These are phyloP conservation scores for Eucalyptus sp. DNA, from an alignment of 345 rosid genomes.

Conservation along the genomic window DNA sequence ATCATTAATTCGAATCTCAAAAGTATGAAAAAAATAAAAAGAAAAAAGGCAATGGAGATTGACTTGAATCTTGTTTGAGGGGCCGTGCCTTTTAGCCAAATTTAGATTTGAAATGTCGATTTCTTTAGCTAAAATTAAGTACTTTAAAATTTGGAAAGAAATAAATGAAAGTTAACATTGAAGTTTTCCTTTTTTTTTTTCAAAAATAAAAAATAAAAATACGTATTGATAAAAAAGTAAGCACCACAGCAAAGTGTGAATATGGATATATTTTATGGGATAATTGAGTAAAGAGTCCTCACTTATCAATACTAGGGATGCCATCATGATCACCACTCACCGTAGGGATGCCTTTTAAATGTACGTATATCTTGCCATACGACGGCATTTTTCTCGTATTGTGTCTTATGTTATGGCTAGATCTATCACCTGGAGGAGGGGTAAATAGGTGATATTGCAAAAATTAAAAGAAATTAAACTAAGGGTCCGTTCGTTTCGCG, in stretches of 20 bases:
- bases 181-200: too few relatives aligned
- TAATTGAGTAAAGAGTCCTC: too few relatives aligned
- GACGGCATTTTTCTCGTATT: fast-evolving
- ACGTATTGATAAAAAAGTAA: background rate
- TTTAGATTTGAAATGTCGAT: background rate
- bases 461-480: too few relatives aligned
- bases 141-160: background rate
- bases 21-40: too few relatives aligned
- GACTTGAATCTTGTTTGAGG: background rate
- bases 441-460: fast-evolving
- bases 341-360: too few relatives aligned
- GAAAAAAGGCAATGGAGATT: background rate
- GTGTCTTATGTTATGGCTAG: too few relatives aligned
- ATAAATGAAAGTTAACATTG: background rate
- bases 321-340: too few relatives aligned
- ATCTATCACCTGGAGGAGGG: too few relatives aligned
- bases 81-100: background rate
- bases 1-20: background rate
- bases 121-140: background rate
- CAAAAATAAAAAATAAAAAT: too few relatives aligned
- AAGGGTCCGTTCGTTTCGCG: too few relatives aligned
- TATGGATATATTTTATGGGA: background rate
- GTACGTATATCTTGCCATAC: background rate
- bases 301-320: too few relatives aligned
- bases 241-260: background rate